Evolutionary conservation across 345 rosid genomes (phyloP).

Genomic region (Brassica incana): DNA sequence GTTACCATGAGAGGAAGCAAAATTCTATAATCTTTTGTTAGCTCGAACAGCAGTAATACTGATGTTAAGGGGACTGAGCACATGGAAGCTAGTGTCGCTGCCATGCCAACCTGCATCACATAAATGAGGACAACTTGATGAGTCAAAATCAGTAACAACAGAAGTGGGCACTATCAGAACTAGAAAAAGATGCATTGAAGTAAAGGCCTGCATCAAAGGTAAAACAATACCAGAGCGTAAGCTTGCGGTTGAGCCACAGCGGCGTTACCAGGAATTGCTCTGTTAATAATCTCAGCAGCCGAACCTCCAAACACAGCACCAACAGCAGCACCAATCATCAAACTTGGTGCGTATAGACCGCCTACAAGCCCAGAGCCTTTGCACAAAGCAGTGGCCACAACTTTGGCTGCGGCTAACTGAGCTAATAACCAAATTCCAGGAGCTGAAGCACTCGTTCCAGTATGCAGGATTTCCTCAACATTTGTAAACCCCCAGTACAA

Average conservation of each 20-base stretch:
- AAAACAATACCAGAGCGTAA: conserved; percentile 79
- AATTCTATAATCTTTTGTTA: conserved; percentile 95
- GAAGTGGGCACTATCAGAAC: background rate
- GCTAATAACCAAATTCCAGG: conserved; percentile 95
- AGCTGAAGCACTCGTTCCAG: conserved; percentile 94
- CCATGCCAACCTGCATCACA: conserved; percentile 91
- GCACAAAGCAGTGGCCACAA: conserved; percentile 91
- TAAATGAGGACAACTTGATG: conserved; percentile 14
- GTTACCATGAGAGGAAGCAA: conserved; percentile 97
- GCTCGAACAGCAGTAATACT: conserved; percentile 85
- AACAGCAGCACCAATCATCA: conserved; percentile 99
- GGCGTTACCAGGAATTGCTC: conserved; percentile 94
- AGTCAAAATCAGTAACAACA: conserved; percentile 16
- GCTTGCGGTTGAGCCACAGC: conserved; percentile 99
- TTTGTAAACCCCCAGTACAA: conserved; percentile 98
- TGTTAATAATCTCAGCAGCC: conserved; percentile 83
- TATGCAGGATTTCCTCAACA: conserved; percentile 94
- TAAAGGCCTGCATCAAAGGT: conserved; percentile 22
- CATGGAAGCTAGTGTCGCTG: conserved; percentile 95
- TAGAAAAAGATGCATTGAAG: background rate
- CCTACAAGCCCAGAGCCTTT: conserved; percentile 98
- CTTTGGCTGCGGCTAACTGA: conserved; percentile 93
- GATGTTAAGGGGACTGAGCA: conserved; percentile 99
- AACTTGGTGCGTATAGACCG: conserved; percentile 95
- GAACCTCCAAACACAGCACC: conserved; percentile 99